These are phyloP conservation scores for Uronychia binucleata DNA, from an alignment of 73 alveolate species.

Conservation along the genomic window DNA sequence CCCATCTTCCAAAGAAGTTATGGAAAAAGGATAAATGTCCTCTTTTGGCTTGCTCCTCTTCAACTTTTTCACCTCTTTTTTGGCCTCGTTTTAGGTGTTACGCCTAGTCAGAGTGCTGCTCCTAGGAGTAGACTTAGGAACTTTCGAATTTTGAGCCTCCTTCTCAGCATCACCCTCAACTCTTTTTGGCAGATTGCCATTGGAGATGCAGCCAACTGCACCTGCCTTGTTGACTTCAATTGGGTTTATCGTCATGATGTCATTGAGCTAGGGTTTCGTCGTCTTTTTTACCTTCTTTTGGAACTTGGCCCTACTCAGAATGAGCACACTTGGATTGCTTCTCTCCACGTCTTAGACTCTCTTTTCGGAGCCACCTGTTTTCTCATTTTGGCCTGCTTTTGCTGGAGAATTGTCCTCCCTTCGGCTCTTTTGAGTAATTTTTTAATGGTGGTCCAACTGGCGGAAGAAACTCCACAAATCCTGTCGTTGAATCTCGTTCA, in stretches of 20 bases:
- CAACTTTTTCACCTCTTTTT: no score
- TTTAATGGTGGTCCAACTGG: neutral
- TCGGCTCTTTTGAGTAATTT: neutral
- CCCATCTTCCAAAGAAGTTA: neutral
- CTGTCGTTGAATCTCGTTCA: neutral
- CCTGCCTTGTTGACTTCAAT: neutral
- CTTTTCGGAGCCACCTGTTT: neutral
- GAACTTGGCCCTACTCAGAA: neutral
- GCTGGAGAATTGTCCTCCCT: neutral
- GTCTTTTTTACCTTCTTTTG: neutral
- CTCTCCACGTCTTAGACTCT: neutral
- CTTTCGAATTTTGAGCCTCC: no score
- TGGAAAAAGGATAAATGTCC: neutral
- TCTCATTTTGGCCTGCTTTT: neutral
- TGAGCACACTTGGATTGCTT: neutral
- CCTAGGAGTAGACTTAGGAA: neutral
- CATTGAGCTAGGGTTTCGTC: neutral
- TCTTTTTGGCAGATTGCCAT: no score
- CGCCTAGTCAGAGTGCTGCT: neutral
- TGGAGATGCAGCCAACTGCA: no score
- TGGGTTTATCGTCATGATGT: neutral
- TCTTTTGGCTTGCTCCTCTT: no score
- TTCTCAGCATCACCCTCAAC: no score
- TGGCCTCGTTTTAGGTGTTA: neutral
- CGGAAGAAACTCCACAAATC: neutral